Evolutionary conservation across 2,329 filamentous ascomycete species (phyloP), one percentile per base, ranked within the genome.

Genomic region (Fusarium sp.): DNA sequence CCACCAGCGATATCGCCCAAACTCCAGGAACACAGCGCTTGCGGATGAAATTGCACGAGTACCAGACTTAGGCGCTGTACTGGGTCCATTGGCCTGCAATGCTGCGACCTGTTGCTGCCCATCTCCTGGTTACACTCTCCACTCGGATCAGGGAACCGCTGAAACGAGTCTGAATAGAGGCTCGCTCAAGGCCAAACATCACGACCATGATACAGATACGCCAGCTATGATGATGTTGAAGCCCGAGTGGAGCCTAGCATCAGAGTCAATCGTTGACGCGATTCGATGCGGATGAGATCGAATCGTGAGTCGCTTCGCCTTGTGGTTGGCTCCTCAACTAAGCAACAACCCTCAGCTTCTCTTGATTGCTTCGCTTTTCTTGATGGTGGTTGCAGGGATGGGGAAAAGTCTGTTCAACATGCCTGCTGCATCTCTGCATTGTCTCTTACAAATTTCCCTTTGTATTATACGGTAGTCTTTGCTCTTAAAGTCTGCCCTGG

Each of bases 121-220:
- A 46, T 29, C 47, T 22, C 25, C n/a, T 41, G 45, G 27, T 29
- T 48, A 8, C 20, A n/a, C 45, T 57, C 46, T 37, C 61, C 57
- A 65, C 67, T 54, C 53, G 45, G 42, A 20, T 40, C 53, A 61
- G 69, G 55, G 57, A 70, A 53, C 57, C 55, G 29, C 52, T 69
- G 65, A 70, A 67, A 70, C 66, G 18, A 56, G 56, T 62, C 61
- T 70, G 64, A 47, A 45, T 53, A 57, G 53, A 57, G 55, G 54
- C 71, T 55, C 61, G 37, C 40, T 53, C 42, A 57, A 41, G 72
- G 67, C 73, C 74, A 62, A 41, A 66, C 59, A 65, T 60, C n/a
- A 63, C 40, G 71, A 46, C 75, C 70, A 68, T 76, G 75, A 76
- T 72, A 76, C 75, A 54, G 75, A 76, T 72, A 76, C 74, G 49